phyloP scores from a whole-genome alignment of 805 yeast species.

The Nadsonia fulvescens region DNA sequence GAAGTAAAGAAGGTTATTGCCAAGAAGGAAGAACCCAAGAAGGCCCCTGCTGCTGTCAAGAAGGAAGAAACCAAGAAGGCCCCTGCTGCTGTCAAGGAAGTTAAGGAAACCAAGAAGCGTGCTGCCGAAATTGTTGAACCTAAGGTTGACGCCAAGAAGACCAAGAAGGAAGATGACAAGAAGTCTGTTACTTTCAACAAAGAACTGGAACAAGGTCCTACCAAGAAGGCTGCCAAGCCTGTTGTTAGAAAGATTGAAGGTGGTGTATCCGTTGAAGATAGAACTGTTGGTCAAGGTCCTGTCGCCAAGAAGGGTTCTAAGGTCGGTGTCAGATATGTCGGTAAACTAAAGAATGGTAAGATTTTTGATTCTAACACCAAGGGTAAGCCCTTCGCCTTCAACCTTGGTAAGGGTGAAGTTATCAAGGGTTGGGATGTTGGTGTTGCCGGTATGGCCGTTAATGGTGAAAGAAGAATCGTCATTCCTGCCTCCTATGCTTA shows the following conservation, averaged over 20 bases:
- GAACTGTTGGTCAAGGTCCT: constrained; percentile 75
- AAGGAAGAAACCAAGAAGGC: constrained; percentile 32
- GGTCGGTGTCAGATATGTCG: constrained; percentile 94
- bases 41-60: too few relatives aligned
- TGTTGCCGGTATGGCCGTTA: constrained; percentile 95
- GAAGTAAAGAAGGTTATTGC: constrained; percentile 30
- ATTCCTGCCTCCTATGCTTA: constrained; percentile 95
- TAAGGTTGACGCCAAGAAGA: too few relatives aligned
- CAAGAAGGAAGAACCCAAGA: constrained; percentile 36
- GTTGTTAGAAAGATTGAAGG: constrained; percentile 60
- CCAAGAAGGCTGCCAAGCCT: constrained; percentile 21
- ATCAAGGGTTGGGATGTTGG: constrained; percentile 98
- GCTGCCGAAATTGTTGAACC: too few relatives aligned
- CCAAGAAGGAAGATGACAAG: constrained; percentile 27
- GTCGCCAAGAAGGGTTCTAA: constrained; percentile 74
- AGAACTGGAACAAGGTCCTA: constrained; percentile 89
- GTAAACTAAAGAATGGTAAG: constrained; percentile 91
- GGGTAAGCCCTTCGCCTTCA: constrained; percentile 89
- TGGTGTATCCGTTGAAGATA: constrained; percentile 87
- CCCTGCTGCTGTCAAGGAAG: constrained; percentile 37
- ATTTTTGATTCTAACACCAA: constrained; percentile 92
- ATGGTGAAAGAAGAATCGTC: constrained; percentile 95
- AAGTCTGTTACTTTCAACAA: constrained; percentile 78
- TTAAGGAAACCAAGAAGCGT: too few relatives aligned
- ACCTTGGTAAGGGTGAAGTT: constrained; percentile 93